These are phyloP conservation scores for Rhodotorula kratochvilovae DNA, from an alignment of 768 basidiomycete species.

Conservation along the genomic window DNA sequence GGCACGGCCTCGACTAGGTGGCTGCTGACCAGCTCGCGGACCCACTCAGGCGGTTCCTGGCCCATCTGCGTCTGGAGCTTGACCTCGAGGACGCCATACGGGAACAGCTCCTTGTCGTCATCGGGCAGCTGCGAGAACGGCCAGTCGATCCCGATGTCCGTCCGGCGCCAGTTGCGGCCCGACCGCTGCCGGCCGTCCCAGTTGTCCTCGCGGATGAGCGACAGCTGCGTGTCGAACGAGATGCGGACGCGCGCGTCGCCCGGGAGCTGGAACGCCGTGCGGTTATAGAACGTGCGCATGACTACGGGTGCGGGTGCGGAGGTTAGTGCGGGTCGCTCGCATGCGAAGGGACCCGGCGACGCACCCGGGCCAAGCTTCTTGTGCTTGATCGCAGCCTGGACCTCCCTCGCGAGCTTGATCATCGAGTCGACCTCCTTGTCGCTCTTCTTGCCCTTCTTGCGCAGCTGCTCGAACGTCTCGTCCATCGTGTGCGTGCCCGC, in stretches of 20 bases:
- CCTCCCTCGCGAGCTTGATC: slow-evolving; percentile 95
- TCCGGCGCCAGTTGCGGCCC: slow-evolving; percentile 86
- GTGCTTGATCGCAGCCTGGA: slow-evolving; percentile 83
- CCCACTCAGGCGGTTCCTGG: slow-evolving; percentile 93
- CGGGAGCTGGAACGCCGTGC: slow-evolving; percentile 97
- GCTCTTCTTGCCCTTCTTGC: slow-evolving; percentile 81
- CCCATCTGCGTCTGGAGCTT: slow-evolving; percentile 95
- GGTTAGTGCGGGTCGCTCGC: neutral
- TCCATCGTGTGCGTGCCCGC: slow-evolving; percentile 88
- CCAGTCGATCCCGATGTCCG: slow-evolving; percentile 77
- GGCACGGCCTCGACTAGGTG: slow-evolving; percentile 93
- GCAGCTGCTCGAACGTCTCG: slow-evolving; percentile 78
- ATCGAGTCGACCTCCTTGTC: slow-evolving; percentile 85
- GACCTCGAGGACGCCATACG: slow-evolving; percentile 94
- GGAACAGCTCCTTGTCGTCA: slow-evolving; percentile 89
- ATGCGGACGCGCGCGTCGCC: slow-evolving; percentile 98
- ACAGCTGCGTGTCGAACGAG: slow-evolving; percentile 92
- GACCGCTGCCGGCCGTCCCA: slow-evolving; percentile 78
- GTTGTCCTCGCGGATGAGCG: slow-evolving; percentile 90
- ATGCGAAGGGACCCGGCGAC: slow-evolving; percentile 42
- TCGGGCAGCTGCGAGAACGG: slow-evolving; percentile 72
- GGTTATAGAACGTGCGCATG: slow-evolving; percentile 95
- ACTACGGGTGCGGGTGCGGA: slow-evolving; percentile 53
- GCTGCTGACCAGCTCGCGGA: slow-evolving; percentile 84
- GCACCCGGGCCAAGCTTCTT: slow-evolving; percentile 75